Evolutionary conservation across 257 asterid genomes (phyloP), one percentile per base, ranked within the genome.

Genomic region (Plantago major): DNA sequence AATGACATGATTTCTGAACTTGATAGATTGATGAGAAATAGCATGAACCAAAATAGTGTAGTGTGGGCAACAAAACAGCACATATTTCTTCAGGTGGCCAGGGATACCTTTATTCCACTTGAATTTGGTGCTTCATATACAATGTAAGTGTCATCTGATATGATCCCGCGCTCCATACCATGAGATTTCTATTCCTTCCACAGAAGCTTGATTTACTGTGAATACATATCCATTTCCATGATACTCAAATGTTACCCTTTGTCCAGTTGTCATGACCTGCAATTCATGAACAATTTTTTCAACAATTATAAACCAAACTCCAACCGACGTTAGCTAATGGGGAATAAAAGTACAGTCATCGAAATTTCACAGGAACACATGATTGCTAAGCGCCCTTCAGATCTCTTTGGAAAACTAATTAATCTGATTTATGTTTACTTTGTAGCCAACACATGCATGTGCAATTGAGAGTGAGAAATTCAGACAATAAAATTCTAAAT

Each of bases 251-350:
- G 91, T 79, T 42, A 84, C 93, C 80, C 81, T 76, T 77, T 92
- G 98, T 46, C 98, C 96, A 62, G 76, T 72, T 33, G 97, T 79
- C 98, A 92, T 79, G 65, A 92, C 75, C 98, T 92, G 87, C 76
- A 74, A 60, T 50, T 12, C 37, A 64, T 53, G 54, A 33, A 59
- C 48, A 47, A 48, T 52, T 53, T 53, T 67, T 46, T 14, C 26
- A 12, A 59, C 15, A 50, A 9, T 18, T 28, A 50, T 33, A 44
- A 38, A 48, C 37, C 30, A 61, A 28, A 62, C 42, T n/a, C 42
- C 16, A 53, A 9, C 1, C 40, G 11, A 51, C 11, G 45, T 19
- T 15, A 3, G 48, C 67, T 42, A 47, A 43, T 3, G 45, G 42
- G 42, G 17, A 40, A 61, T 19, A 49, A 28, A 56, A 62, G 59